A percentile compares a stretch with the other conserved stretches of the same genome.
Conservation (phyloP, 345 rosid species). For the Corchorus capsularis region DNA sequence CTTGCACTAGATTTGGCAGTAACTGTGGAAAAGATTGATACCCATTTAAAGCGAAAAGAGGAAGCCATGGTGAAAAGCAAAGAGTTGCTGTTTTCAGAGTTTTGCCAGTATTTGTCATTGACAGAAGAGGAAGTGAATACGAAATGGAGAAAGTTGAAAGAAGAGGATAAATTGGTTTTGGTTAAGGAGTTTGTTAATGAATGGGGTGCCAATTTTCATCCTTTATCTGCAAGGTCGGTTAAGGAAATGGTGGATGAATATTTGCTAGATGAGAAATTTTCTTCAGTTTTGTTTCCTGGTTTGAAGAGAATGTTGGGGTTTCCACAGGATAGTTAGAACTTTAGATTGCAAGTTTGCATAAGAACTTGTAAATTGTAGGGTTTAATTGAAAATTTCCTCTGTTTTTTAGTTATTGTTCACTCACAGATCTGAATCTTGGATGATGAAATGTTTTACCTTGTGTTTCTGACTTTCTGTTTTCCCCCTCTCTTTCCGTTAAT, state of each 20-base stretch:
- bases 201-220: constrained; percentile 69
- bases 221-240: constrained; percentile 67
- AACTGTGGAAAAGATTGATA: constrained; percentile 54
- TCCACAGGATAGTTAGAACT: constrained; percentile 23
- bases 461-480: not conserved
- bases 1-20: constrained; percentile 63
- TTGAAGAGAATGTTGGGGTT: constrained; percentile 70
- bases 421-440: not conserved
- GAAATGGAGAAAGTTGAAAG: constrained; percentile 58
- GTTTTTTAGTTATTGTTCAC: not conserved
- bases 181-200: constrained; percentile 55
- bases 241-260: constrained; percentile 72
- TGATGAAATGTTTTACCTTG: not conserved
- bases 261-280: constrained; percentile 38
- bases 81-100: constrained; percentile 64
- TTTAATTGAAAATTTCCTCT: not conserved
- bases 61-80: constrained; percentile 80
- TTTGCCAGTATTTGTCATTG: constrained; percentile 47
- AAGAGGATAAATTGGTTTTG: constrained; percentile 57
- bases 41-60: constrained; percentile 48
- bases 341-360: not conserved
- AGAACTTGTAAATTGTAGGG: not conserved
- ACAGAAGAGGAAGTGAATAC: constrained; percentile 51
- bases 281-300: constrained; percentile 49
- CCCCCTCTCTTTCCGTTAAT: not conserved